Evolutionary conservation across 129 eudicot genomes (phyloP), one percentile per base, ranked within the genome.

Genomic region (Tagetes erecta): DNA sequence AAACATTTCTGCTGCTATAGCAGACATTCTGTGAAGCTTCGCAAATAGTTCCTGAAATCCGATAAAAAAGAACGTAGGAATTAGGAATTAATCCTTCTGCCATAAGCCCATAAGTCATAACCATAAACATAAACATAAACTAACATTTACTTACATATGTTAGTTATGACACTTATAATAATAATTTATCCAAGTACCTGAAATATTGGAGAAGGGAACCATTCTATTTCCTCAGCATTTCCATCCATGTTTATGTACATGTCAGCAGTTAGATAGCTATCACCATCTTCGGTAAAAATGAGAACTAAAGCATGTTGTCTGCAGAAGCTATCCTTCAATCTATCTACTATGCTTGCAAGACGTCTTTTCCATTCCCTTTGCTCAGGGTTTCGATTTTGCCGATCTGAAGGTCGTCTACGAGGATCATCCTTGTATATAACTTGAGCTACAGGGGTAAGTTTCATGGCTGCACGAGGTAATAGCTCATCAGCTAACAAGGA

Each of bases 341-440:
- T 86, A 78, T 94, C 99, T 64, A 94, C 97, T 27, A 85, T 88
- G 73, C 81, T 74, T 27, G 87, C 89, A 67, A 94, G 96, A 50
- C 96, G 92, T 77, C 88, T 88, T 75, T 87, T 94, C 99, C 97
- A 94, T 85, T 94, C 99, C 85, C 96, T 86, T 72, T 88, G 97
- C 82, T 94, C 99, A 31, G 99, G 91, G 39, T 94, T 81, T 44
- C 97, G 91, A 68, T 82, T 86, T 70, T 90, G 93, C 73, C 93
- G 86, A 63, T 92, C 99, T 6, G 86, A 62, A 42, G 86, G 80
- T 65, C 91, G 83, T 83, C 91, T 82, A 31, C 91, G 96, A 74
- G 84, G 82, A 66, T 88, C 97, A 77, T 90, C 97, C 77, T 83
- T 84, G 74, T 80, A 76, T 56, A 67, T 83, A 63, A 77, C 70